Evolutionary conservation across 2,329 filamentous ascomycete species (phyloP), one percentile per base, ranked within the genome.

Genomic region (Clathrospora elynae): DNA sequence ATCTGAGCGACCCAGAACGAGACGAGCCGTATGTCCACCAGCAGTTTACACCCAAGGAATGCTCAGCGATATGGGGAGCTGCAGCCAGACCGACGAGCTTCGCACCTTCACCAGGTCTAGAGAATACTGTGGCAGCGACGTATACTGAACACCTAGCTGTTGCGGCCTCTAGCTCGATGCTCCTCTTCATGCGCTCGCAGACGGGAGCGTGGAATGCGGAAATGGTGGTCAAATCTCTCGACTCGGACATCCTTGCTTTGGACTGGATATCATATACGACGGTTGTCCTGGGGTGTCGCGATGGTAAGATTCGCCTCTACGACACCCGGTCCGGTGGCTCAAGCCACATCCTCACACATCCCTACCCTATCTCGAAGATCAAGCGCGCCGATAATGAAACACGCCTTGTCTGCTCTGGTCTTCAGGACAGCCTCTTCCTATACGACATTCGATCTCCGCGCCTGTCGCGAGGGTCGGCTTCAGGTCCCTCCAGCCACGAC

Each of bases 231-330:
- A 24, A 53, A n/a, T 26, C 43, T 5, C 33, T 57, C 1, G n/a
- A 46, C 0, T 50, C 59, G 4, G 67, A 72, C 25, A 50, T 71
- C 9, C 51, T 70, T 6, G 52, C 68, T 0, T 26, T 72, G 3
- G 53, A 62, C 13, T 73, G 69, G 70, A 49, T 71, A 2, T 59
- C 53, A 1, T 48, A 54, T 8, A 66, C 49, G 6, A 60, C 59
- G 5, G 25, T 73, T 13, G 59, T 59, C 2, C 41, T 64, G 2
- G 71, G 70, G 6, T 55, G 57, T 11, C 61, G 71, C 3, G 55
- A 68, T 20, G 64, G 62, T 7, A 59, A 46, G 3, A 63, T 75
- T 3, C 48, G 53, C 12, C 51, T 71, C 22, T 62, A 67, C 42
- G 68, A 72, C 41, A 49, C 49, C 1, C 62, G 68, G 25, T 57